Evolutionary conservation across 164 flowering plant species (phyloP).

Genomic region (Macadamia integrifolia): DNA sequence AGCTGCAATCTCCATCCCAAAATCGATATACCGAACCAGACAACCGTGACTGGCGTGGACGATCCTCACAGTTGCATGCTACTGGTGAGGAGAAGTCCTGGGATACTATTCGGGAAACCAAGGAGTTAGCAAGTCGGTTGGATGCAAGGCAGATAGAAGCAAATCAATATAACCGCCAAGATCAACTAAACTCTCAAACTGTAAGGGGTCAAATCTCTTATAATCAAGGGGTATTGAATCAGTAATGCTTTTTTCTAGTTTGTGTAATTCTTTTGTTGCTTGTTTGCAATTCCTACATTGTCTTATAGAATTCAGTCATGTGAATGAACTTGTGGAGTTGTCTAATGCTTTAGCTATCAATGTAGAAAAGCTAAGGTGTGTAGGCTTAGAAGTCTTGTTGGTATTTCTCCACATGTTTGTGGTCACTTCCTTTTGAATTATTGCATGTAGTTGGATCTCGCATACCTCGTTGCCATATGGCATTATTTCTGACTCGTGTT

Average conservation of each 20-base stretch:
- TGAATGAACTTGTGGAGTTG: neutral
- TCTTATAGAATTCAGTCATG: neutral
- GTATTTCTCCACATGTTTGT: no score
- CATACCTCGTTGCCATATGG: neutral
- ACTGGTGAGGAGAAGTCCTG: slow-evolving; percentile 69
- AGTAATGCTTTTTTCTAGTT: neutral
- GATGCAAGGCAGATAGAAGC: slow-evolving; percentile 50
- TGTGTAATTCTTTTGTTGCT: neutral
- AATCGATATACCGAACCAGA: slow-evolving; percentile 77
- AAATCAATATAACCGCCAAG: slow-evolving; percentile 56
- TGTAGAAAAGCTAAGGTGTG: no score
- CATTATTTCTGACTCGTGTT: neutral
- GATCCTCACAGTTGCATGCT: slow-evolving; percentile 45
- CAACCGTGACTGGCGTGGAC: slow-evolving; percentile 89
- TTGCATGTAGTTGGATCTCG: neutral
- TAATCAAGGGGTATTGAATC: slow-evolving; percentile 47
- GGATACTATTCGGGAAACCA: slow-evolving; percentile 56
- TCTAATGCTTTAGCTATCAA: neutral
- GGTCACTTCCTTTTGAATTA: no score
- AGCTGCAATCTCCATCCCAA: slow-evolving; percentile 47
- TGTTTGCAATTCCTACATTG: no score
- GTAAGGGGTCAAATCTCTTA: slow-evolving; percentile 49
- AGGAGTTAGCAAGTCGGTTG: slow-evolving; percentile 34
- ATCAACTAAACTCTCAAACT: slow-evolving; percentile 51
- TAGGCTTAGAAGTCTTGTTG: no score